phyloP scores from a whole-genome alignment of 1,139 yeast genomes.

The Arxiozyma bovina region DNA sequence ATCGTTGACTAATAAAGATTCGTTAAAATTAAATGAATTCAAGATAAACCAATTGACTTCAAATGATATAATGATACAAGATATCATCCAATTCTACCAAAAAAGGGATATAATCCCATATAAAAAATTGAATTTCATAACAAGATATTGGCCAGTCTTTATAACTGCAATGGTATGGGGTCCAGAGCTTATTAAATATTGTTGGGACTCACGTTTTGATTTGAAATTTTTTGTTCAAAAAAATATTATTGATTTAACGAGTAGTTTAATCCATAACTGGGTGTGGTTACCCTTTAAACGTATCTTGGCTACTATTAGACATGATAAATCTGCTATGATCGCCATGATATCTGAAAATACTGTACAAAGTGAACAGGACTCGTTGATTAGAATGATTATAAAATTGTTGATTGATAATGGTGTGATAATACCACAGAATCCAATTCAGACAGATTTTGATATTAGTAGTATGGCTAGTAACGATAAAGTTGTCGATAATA shows the following conservation, averaged over 20 bases:
- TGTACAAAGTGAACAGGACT: conserved; percentile 63
- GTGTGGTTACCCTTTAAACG: conserved; percentile 66
- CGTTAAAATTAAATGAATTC: background rate
- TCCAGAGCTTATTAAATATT: conserved; percentile 39
- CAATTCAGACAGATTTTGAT: background rate
- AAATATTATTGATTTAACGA: conserved; percentile 53
- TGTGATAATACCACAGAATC: conserved; percentile 7
- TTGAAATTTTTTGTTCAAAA: conserved; percentile 48
- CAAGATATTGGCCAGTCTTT: conserved; percentile 63
- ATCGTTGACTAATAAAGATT: background rate
- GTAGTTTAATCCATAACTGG: conserved; percentile 75
- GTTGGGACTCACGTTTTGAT: conserved; percentile 44
- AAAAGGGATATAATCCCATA: background rate
- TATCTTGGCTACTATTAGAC: conserved; percentile 70
- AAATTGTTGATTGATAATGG: conserved; percentile 52
- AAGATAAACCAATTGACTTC: background rate
- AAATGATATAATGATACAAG: background rate
- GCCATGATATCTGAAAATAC: conserved; percentile 77
- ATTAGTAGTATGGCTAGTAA: conserved; percentile 9
- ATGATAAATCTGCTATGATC: conserved; percentile 61
- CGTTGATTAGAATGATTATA: conserved; percentile 79
- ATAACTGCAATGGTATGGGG: conserved; percentile 38
- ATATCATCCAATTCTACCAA: background rate
- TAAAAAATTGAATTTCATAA: conserved; percentile 40
- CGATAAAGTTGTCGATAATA: conserved; percentile 22